Evolutionary conservation across 2,329 filamentous ascomycete species (phyloP).

Genomic region (Aureobasidium namibiae): DNA sequence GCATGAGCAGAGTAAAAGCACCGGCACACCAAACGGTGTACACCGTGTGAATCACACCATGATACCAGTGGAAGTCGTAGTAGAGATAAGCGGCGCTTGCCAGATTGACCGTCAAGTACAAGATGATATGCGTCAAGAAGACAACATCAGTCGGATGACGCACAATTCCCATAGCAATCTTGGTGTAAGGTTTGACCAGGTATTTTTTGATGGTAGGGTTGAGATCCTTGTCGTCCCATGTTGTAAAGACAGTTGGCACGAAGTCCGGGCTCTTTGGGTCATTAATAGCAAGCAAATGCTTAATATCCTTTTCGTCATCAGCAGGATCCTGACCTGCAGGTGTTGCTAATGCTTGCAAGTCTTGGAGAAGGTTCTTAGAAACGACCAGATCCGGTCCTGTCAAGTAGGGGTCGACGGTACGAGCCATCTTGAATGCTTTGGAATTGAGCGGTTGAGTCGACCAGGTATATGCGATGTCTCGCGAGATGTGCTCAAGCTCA

Average conservation of each 20-base stretch:
- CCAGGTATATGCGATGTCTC: not conserved
- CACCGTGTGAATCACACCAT: constrained; percentile 56
- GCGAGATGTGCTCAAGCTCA: not conserved
- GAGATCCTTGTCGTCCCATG: constrained; percentile 43
- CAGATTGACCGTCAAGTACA: constrained; percentile 62
- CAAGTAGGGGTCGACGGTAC: constrained; percentile 25
- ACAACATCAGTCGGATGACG: constrained; percentile 65
- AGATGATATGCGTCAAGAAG: constrained; percentile 66
- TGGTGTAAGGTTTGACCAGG: constrained; percentile 53
- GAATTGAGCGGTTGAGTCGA: not conserved
- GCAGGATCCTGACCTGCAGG: constrained; percentile 1
- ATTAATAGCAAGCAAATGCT: constrained; percentile 42
- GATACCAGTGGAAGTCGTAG: constrained; percentile 57
- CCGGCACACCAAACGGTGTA: constrained; percentile 64
- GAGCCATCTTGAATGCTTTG: constrained; percentile 6
- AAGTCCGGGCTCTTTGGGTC: constrained; percentile 41
- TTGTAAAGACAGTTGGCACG: constrained; percentile 47
- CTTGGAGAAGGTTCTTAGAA: constrained; percentile 29
- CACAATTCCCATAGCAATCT: constrained; percentile 47
- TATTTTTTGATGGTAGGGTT: constrained; percentile 37
- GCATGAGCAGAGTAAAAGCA: constrained; percentile 72
- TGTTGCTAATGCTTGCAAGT: constrained; percentile 17
- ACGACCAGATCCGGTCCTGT: constrained; percentile 33
- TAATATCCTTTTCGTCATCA: constrained; percentile 28
- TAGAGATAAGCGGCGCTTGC: constrained; percentile 61